Percentiles rank a stretch among this genome's conserved stretches.
These are phyloP conservation scores for Wickerhamiella qilinensis DNA, from an alignment of 805 yeast species.

Conservation along the genomic window DNA sequence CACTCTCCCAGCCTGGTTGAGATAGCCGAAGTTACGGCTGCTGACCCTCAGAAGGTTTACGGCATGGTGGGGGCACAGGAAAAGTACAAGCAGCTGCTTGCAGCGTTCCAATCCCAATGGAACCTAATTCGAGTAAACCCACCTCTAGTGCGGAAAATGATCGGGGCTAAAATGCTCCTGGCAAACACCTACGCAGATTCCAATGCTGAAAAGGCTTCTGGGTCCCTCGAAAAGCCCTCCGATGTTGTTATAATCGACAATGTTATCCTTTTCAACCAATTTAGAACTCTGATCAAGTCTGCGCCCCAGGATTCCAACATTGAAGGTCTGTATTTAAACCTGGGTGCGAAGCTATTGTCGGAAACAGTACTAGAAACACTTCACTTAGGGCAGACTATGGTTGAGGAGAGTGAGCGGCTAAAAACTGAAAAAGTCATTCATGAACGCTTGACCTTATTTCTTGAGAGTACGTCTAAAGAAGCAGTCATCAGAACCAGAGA, in stretches of 20 bases:
- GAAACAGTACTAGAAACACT: conserved; percentile 12
- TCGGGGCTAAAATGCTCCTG: conserved; percentile 16
- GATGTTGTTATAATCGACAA: conserved; percentile 24
- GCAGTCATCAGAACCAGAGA: conserved; percentile 7
- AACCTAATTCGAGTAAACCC: conserved; percentile 2
- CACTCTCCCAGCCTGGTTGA: conserved; percentile 20
- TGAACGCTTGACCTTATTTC: conserved; percentile 21
- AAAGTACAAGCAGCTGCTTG: conserved; percentile 13
- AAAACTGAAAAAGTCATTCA: conserved; percentile 14
- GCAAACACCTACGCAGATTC: conserved; percentile 12
- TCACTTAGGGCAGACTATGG: conserved; percentile 14
- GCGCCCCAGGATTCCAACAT: conserved; percentile 22
- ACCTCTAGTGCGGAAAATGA: conserved; percentile 15
- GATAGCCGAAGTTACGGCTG: conserved; percentile 15
- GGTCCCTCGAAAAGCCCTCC: conserved; percentile 15
- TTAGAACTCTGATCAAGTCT: conserved; percentile 17
- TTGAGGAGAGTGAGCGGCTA: conserved; percentile 5
- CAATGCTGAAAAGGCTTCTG: conserved; percentile 5
- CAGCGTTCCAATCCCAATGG: conserved; percentile 8
- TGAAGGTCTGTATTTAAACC: conserved; percentile 18
- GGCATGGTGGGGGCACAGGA: conserved; percentile 12
- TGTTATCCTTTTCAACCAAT: conserved; percentile 22
- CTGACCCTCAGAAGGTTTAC: conserved; percentile 15
- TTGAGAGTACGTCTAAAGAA: conserved; percentile 16
- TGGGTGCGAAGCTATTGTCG: conserved; percentile 21